Percentiles rank a stretch among this genome's conserved stretches.
These are phyloP conservation scores for Tagetes erecta DNA, from an alignment of 129 eudicot genomes.

Conservation along the genomic window DNA sequence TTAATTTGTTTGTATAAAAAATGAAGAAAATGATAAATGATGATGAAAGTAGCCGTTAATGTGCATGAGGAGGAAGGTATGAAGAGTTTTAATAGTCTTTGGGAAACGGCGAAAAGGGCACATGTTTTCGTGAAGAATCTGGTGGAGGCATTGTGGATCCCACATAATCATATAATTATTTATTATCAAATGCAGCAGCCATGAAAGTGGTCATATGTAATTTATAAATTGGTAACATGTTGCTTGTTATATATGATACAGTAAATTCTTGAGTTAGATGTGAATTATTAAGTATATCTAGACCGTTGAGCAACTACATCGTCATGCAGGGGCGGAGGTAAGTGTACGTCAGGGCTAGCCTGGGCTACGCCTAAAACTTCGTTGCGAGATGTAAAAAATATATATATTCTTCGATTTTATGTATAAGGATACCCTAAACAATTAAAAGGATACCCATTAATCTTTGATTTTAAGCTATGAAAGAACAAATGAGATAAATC, in stretches of 20 bases:
- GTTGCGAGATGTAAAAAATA: too few species aligned
- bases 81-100: conserved; percentile 19
- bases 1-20: not conserved
- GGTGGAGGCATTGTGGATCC: conserved; percentile 27
- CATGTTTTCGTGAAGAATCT: conserved; percentile 44
- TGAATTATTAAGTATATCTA: too few species aligned
- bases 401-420: too few species aligned
- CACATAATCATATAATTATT: not conserved
- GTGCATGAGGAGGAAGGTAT: conserved; percentile 29
- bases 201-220: not conserved
- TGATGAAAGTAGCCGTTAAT: conserved; percentile 69
- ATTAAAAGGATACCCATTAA: too few species aligned
- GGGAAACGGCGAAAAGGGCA: conserved; percentile 38
- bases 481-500: too few species aligned
- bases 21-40: not conserved
- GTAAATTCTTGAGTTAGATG: not conserved
- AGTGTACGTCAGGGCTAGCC: too few species aligned
- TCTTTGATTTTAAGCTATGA: too few species aligned
- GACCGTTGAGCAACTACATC: too few species aligned
- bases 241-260: too few species aligned
- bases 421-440: too few species aligned
- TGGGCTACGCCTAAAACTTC: too few species aligned
- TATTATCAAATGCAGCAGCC: not conserved
- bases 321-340: too few species aligned
- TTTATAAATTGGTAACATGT: not conserved